Conservation (phyloP, 2,329 filamentous ascomycete genomes). For the Penicillium sp. region DNA sequence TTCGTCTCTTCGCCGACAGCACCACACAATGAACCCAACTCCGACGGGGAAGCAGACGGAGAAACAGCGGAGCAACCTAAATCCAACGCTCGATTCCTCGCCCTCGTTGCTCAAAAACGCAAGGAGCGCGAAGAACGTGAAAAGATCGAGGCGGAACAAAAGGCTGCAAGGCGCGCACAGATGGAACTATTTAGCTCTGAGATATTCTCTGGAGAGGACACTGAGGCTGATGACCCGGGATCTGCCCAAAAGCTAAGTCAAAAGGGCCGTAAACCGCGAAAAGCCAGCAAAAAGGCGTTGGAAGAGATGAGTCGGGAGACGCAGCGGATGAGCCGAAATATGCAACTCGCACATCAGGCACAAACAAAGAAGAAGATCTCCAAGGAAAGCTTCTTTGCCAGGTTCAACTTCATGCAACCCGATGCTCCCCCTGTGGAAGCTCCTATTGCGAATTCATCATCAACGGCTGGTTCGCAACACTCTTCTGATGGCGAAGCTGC, state of each 20-base stretch:
- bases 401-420: conserved; percentile 67
- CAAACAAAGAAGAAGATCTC: conserved; percentile 88
- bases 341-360: conserved; percentile 85
- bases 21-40: conserved; percentile 9
- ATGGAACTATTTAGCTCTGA: conserved; percentile 35
- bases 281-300: conserved; percentile 88
- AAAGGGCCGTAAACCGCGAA: conserved; percentile 61
- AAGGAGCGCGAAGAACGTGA: conserved; percentile 65
- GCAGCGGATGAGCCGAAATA: conserved; percentile 79
- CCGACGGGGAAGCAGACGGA: conserved; percentile 18
- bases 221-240: conserved; percentile 57
- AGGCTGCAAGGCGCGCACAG: conserved; percentile 31
- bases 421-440: conserved; percentile 23
- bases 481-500: conserved; percentile 41
- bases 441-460: conserved; percentile 30
- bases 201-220: conserved; percentile 48
- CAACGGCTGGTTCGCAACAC: conserved; percentile 49
- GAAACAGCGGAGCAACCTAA: conserved; percentile 25
- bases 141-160: conserved; percentile 46
- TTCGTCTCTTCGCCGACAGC: conserved; percentile 41
- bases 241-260: conserved; percentile 65
- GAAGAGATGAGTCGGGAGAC: conserved; percentile 95
- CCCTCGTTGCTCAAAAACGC: conserved; percentile 67
- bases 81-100: conserved; percentile 59
- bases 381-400: conserved; percentile 73